Base-by-base conservation (phyloP, 306 rosid species). In the Sicyos edulis region DNA sequence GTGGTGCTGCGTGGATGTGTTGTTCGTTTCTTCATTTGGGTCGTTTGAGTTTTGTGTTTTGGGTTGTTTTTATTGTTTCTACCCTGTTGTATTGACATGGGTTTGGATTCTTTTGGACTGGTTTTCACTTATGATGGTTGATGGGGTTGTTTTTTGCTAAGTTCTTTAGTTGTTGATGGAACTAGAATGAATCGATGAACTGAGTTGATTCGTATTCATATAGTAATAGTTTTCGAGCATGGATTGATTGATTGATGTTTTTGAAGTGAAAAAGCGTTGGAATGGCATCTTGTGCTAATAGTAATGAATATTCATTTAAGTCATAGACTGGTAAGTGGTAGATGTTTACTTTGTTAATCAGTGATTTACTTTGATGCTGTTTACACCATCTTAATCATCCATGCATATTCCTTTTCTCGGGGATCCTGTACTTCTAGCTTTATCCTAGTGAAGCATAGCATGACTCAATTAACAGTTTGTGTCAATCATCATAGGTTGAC, bases 41-140 rank as follows among this genome's bases (percentile, higher is more conserved):
- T 24, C 2, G 22, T 5, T 32, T 49, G 13, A 49, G 72, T 68
- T 68, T 12, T 49, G 42, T 68, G 72, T 69, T 69, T 69, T 40
- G 2, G 10, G 34, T 20, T 24, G 73, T 51, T 51, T 11, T 69
- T 26, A 69, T 4, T 17, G 58, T 69, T 11, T 49, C 15, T 49
- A 13, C 7, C 21, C n/a, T 67, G 72, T 67, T 20, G 22, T 17
- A 19, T 47, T 67, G 21, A 67, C 4, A 15, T 69, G 73, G 73
- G 59, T 69, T 69, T 69, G 22, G 26, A 51, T 22, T 51, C 4
- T 22, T 50, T 69, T 19, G 8, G 13, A 67, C 40, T 47, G 55
- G 45, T 24, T 13, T 45, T 42, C 32, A 64, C n/a, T 2, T 11
- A 0, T 65, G 47, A 42, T 42, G 47, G 9, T 42, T 8, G 47